Evolutionary conservation across 2,329 filamentous ascomycete genomes (phyloP).

Genomic region (Fusarium sp.): DNA sequence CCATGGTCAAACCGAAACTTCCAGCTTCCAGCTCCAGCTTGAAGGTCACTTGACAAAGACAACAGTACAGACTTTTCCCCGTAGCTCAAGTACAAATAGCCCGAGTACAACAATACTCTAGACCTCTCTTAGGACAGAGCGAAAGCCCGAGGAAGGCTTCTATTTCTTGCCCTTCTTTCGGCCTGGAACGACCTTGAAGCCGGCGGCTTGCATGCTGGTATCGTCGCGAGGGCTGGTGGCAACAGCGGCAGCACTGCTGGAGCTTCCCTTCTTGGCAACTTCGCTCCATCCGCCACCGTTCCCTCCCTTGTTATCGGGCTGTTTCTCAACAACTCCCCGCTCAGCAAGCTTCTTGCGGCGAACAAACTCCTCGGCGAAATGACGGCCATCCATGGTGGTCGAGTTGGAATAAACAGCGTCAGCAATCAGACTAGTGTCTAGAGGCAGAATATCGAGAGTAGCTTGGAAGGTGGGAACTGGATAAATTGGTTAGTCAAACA

Average conservation of each 20-base stretch:
- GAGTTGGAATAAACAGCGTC: constrained; percentile 91
- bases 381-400: constrained; percentile 89
- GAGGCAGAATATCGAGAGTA: constrained; percentile 79
- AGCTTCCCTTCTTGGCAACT: constrained; percentile 90
- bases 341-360: constrained; percentile 93
- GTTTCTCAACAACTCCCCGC: constrained; percentile 86
- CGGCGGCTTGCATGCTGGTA: constrained; percentile 63
- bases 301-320: constrained; percentile 65
- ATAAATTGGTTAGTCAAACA: constrained; percentile 51
- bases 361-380: constrained; percentile 95
- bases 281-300: constrained; percentile 87
- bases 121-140: constrained; percentile 14
- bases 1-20: neutral
- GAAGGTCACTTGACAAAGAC: neutral
- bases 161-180: constrained; percentile 93
- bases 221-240: constrained; percentile 58
- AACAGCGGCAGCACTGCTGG: constrained; percentile 48
- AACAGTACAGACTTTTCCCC: neutral
- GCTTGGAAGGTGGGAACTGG: constrained; percentile 85
- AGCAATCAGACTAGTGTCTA: constrained; percentile 84
- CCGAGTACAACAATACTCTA: neutral
- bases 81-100: neutral
- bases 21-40: neutral
- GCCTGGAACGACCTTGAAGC: constrained; percentile 90
- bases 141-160: constrained; percentile 31